These are phyloP conservation scores for Trichoderma guizhouense DNA, from an alignment of 2,329 filamentous ascomycete genomes.

Conservation along the genomic window DNA sequence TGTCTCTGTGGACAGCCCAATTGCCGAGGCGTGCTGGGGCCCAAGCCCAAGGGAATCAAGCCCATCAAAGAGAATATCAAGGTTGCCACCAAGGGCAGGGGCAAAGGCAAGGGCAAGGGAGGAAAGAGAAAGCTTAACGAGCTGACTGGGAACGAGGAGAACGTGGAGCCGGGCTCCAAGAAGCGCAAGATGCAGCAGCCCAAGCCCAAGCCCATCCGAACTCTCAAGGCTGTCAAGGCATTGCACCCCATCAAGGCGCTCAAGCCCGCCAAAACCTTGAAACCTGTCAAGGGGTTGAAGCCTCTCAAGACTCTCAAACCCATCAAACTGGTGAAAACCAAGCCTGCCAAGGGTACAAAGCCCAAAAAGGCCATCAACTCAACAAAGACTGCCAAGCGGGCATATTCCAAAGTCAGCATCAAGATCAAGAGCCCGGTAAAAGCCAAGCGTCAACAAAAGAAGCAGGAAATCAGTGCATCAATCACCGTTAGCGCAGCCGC, in stretches of 20 bases:
- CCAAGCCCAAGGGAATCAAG: slow-evolving; percentile 57
- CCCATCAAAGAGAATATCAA: slow-evolving; percentile 45
- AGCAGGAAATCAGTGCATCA: not conserved
- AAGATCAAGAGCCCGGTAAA: not conserved
- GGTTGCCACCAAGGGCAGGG: slow-evolving; percentile 34
- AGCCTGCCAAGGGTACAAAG: not conserved
- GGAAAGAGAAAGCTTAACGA: slow-evolving; percentile 58
- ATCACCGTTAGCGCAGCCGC: slow-evolving; percentile 2
- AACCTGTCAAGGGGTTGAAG: not conserved
- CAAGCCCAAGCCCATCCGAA: slow-evolving; percentile 22
- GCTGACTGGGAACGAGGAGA: slow-evolving; percentile 43
- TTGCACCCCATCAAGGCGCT: not conserved
- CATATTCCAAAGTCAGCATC: not conserved
- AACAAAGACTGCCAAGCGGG: not conserved
- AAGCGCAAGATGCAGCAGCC: slow-evolving; percentile 39
- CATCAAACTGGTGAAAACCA: not conserved
- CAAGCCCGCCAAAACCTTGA: not conserved
- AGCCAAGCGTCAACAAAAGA: not conserved
- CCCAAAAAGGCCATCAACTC: not conserved
- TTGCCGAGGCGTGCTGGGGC: slow-evolving; percentile 62
- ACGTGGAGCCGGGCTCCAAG: slow-evolving; percentile 34
- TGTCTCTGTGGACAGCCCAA: slow-evolving; percentile 62
- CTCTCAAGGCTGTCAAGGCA: slow-evolving; percentile 10
- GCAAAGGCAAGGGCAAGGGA: slow-evolving; percentile 28
- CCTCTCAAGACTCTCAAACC: not conserved